Base-by-base conservation (phyloP, 2,329 filamentous ascomycete species). In the Geosmithia putterillii region DNA sequence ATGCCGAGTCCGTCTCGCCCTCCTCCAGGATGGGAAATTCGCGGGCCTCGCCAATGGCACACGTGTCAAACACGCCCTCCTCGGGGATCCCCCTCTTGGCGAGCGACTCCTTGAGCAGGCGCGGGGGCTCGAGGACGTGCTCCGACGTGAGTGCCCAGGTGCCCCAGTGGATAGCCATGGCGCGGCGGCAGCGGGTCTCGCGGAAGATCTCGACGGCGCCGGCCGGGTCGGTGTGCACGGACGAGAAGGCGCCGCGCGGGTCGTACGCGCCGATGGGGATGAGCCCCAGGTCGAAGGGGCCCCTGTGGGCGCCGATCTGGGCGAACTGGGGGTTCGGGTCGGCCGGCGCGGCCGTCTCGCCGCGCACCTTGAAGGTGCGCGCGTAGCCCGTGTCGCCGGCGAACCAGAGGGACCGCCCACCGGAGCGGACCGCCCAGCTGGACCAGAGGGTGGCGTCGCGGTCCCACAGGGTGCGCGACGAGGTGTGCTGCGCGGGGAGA, bases 211-310 rank as follows among this genome's bases (percentile, higher is more conserved):
- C 86, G 34, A 95, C 88, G 0, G 82, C 76, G 57, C 96, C 90
- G 51, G 79, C 81, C 0, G 90, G 90, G 57, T 94, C 85, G 7
- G 85, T 83, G 59, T 96, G 90, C 73, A 94, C 81, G 18, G 79
- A 67, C 40, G 81, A 87, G 69, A 92, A 89, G 48, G 92, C 59
- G 45, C 60, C 62, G 20, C 85, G 71, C 1, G 84, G 85, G 46
- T 76, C 70, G 61, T 95, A 95, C 2, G 89, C 90, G 43, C 90
- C 90, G 51, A 96, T 95, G 35, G 90, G 90, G 50, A 96, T 92
- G 44, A 95, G 65, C 0, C 90, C 90, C 7, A 96, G 74, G 58
- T 95, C 87, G 54, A 95, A 95, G 1, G 87, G 86, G 0, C 90
- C 89, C 28, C 86, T 73, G 42, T 82, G 72, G 15, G 78, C 65